phyloP scores from a whole-genome alignment of 768 basidiomycete species.

The Mycena vulgaris region DNA sequence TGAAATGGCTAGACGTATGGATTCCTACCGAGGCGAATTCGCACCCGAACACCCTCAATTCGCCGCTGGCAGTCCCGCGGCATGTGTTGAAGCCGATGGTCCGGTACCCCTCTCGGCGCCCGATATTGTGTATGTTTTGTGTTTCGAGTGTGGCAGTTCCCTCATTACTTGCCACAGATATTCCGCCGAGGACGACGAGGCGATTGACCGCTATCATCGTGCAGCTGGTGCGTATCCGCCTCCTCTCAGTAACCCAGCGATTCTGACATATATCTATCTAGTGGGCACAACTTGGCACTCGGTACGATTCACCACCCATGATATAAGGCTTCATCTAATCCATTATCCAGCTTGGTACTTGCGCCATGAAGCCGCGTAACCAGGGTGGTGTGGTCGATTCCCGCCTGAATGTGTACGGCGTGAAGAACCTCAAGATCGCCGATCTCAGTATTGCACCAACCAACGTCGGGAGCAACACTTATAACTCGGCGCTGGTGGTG shows the following conservation, averaged over 20 bases:
- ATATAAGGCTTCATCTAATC: not conserved
- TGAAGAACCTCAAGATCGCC: conserved; percentile 60
- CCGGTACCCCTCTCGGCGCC: conserved; percentile 37
- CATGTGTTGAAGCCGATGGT: conserved; percentile 14
- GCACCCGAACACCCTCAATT: conserved; percentile 21
- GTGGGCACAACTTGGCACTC: conserved; percentile 37
- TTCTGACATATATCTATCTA: not conserved
- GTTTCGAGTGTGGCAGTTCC: not conserved
- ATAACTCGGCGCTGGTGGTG: conserved; percentile 57
- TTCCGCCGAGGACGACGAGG: conserved; percentile 41
- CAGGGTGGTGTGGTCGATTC: conserved; percentile 64
- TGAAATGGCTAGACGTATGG: conserved; percentile 59
- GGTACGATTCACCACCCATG: not conserved
- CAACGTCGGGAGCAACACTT: conserved; percentile 55
- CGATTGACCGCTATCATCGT: conserved; percentile 38
- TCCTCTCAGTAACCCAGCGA: not conserved
- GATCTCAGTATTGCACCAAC: conserved; percentile 48
- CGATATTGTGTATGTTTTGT: conserved; percentile 35
- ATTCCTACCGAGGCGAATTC: conserved; percentile 41
- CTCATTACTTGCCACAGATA: conserved; percentile 26
- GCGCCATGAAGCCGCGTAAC: conserved; percentile 64
- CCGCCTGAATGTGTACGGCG: conserved; percentile 62
- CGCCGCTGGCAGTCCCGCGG: conserved; percentile 26
- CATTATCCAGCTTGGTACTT: conserved; percentile 62
- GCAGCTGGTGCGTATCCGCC: conserved; percentile 9